These are phyloP conservation scores for Alternaria triticimaculans DNA, from an alignment of 2,329 filamentous ascomycete genomes.

Conservation along the genomic window DNA sequence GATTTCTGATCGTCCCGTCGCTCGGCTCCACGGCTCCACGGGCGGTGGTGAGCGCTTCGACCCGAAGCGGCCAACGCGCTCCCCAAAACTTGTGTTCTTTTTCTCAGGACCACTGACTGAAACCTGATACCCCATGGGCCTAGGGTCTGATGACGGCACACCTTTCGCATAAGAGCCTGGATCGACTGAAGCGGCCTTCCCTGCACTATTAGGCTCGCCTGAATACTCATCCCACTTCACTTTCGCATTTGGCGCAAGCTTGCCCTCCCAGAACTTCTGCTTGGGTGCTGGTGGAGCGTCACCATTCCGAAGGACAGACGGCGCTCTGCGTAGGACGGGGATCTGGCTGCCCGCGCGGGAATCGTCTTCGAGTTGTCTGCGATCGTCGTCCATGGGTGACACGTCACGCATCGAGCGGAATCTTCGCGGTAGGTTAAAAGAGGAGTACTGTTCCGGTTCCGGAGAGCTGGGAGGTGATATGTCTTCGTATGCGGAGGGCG, in stretches of 20 bases:
- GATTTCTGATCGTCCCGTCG: slow-evolving; percentile 70
- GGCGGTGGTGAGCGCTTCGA: slow-evolving; percentile 30
- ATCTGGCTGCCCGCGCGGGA: slow-evolving; percentile 33
- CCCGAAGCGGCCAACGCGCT: slow-evolving; percentile 37
- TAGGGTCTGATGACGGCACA: slow-evolving; percentile 15
- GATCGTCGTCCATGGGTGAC: slow-evolving; percentile 50
- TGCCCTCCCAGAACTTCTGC: slow-evolving; percentile 48
- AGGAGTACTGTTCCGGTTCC: slow-evolving; percentile 39
- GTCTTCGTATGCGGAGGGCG: slow-evolving; percentile 41
- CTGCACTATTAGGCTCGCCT: slow-evolving; percentile 64
- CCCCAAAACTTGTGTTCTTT: slow-evolving; percentile 39
- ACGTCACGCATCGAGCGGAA: slow-evolving; percentile 48
- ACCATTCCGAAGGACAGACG: slow-evolving; percentile 27
- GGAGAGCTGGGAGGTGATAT: slow-evolving; percentile 48
- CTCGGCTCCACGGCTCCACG: slow-evolving; percentile 71
- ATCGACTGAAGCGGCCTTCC: slow-evolving; percentile 63
- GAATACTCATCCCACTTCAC: slow-evolving; percentile 69
- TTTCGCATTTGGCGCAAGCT: slow-evolving; percentile 44
- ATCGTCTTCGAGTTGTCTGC: slow-evolving; percentile 17
- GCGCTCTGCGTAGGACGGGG: slow-evolving; percentile 45
- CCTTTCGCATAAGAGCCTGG: slow-evolving; percentile 53
- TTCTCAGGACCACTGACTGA: slow-evolving; percentile 37
- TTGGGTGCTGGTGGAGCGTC: slow-evolving; percentile 21
- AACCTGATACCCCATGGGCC: slow-evolving; percentile 44
- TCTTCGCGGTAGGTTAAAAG: slow-evolving; percentile 29